These are phyloP conservation scores for Achlya hypogyna DNA, from an alignment of 352 stramenopile genomes.

Conservation along the genomic window DNA sequence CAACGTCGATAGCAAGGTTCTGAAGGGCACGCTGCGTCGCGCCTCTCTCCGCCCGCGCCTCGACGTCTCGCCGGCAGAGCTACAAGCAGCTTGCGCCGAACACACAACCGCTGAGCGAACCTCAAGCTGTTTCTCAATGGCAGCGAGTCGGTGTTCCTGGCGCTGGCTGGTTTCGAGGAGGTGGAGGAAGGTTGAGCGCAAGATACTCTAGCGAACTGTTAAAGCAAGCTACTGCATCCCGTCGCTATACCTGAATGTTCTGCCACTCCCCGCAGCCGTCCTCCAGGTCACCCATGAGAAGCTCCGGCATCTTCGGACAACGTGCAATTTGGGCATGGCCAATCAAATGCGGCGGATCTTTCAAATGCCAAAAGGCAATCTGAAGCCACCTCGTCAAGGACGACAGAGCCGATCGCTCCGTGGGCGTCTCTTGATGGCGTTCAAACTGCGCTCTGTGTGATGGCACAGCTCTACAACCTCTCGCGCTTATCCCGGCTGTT, in stretches of 20 bases:
- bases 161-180: constrained; percentile 1
- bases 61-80: background rate
- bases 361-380: no score
- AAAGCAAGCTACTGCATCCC: background rate
- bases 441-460: no score
- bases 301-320: background rate
- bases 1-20: background rate
- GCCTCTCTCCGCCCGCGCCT: background rate
- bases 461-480: no score
- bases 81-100: background rate
- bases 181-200: constrained; percentile 1
- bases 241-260: constrained; percentile 15
- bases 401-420: no score
- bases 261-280: constrained; percentile 14
- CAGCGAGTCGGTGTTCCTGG: background rate
- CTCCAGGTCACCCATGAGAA: background rate
- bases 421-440: no score
- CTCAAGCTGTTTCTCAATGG: background rate
- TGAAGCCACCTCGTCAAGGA: no score
- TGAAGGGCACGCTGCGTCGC: background rate
- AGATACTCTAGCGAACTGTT: constrained; percentile 1
- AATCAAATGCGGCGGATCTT: background rate
- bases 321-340: background rate
- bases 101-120: background rate
- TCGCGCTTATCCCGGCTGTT: no score